Conservation (phyloP, 768 basidiomycete species). For the Hygrophoropsis aurantiaca region DNA sequence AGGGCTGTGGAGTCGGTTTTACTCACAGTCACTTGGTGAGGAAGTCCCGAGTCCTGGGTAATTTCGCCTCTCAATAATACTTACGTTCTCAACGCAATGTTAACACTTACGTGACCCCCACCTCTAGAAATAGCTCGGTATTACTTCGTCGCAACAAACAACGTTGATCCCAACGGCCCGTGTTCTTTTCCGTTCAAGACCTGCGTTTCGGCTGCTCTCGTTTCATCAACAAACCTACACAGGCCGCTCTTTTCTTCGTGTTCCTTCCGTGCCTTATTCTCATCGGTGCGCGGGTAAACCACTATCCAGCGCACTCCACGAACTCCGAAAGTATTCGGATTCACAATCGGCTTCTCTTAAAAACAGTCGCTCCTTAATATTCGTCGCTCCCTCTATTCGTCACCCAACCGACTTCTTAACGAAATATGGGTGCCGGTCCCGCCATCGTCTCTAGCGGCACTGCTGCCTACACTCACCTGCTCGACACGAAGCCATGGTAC, state of each 20-base stretch:
- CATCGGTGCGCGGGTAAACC: conserved; percentile 1
- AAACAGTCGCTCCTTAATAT: background rate
- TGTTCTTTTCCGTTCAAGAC: background rate
- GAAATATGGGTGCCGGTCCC: conserved; percentile 57
- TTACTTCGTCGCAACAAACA: conserved; percentile 1
- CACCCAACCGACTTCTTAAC: conserved; percentile 5
- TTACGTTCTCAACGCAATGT: background rate
- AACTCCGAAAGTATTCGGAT: background rate
- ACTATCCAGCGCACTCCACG: background rate
- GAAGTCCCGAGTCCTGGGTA: background rate
- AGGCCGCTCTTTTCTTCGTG: conserved; percentile 1
- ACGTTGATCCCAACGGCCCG: background rate
- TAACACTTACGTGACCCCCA: conserved; percentile 3
- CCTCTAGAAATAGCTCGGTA: conserved; percentile 4
- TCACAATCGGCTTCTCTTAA: background rate
- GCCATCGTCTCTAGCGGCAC: conserved; percentile 31
- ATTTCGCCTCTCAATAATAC: conserved; percentile 2
- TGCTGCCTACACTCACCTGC: conserved; percentile 48
- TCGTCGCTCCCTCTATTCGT: conserved; percentile 1
- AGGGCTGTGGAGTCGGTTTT: background rate
- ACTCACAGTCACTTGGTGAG: background rate
- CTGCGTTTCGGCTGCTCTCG: background rate
- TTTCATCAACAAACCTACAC: background rate
- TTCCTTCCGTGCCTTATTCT: background rate
- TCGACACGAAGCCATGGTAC: conserved; percentile 69